Conservation (phyloP, 1,284 basidiomycete species). For the Austropuccinia psidii region DNA sequence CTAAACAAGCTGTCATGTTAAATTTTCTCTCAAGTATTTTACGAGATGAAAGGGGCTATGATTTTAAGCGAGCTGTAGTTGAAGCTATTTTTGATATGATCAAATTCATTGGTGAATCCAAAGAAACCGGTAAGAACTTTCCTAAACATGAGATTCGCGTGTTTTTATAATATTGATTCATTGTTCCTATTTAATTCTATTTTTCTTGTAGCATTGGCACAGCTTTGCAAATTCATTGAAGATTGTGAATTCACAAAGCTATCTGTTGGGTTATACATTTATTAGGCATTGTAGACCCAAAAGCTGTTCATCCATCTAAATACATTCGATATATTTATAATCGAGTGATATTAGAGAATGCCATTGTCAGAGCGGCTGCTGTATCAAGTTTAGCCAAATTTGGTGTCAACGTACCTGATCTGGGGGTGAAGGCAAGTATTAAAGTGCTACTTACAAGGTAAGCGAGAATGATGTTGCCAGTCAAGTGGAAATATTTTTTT, state of each 20-base stretch:
- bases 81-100: slow-evolving; percentile 99
- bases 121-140: slow-evolving; percentile 61
- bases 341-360: slow-evolving; percentile 96
- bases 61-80: slow-evolving; percentile 98
- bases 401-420: slow-evolving; percentile 76
- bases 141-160: too few relatives aligned
- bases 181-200: neutral
- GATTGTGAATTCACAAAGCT: slow-evolving; percentile 99
- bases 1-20: slow-evolving; percentile 91
- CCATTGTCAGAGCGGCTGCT: slow-evolving; percentile 93
- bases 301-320: slow-evolving; percentile 88
- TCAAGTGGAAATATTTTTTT: slow-evolving; percentile 1
- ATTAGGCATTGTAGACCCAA: slow-evolving; percentile 90
- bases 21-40: slow-evolving; percentile 88
- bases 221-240: slow-evolving; percentile 99
- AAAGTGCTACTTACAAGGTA: slow-evolving; percentile 73
- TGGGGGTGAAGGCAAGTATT: slow-evolving; percentile 71
- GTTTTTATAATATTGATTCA: too few relatives aligned
- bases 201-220: slow-evolving; percentile 65
- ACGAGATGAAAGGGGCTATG: slow-evolving; percentile 95
- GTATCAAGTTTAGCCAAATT: slow-evolving; percentile 94
- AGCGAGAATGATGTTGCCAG: too few relatives aligned
- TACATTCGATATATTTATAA: slow-evolving; percentile 99
- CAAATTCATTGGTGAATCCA: slow-evolving; percentile 89
- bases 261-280: slow-evolving; percentile 89